phyloP scores from a whole-genome alignment of 352 stramenopile species.

The Pythium aphanidermatum region DNA sequence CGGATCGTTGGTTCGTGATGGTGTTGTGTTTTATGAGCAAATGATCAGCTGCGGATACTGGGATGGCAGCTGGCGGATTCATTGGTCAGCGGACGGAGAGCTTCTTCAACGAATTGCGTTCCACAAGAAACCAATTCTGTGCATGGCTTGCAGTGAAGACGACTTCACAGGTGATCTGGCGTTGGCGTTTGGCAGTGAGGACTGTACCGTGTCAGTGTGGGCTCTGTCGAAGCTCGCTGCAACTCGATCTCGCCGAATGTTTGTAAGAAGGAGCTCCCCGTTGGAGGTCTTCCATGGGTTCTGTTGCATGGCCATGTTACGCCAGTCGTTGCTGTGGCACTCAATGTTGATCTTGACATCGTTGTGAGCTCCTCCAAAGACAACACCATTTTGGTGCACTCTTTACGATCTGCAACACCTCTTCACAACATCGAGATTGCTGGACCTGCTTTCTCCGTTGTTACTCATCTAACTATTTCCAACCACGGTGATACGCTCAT shows the following conservation, averaged over 20 bases:
- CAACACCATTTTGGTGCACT: slow-evolving; percentile 73
- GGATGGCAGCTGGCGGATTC: slow-evolving; percentile 84
- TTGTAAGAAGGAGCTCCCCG: slow-evolving; percentile 82
- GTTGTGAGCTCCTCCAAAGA: slow-evolving; percentile 75
- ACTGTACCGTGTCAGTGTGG: slow-evolving; percentile 83
- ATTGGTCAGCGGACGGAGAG: slow-evolving; percentile 82
- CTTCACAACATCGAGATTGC: slow-evolving; percentile 69
- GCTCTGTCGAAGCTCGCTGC: slow-evolving; percentile 78
- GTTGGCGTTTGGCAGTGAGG: slow-evolving; percentile 78
- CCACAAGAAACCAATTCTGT: slow-evolving; percentile 85
- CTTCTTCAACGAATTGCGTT: slow-evolving; percentile 82
- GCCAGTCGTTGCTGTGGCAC: slow-evolving; percentile 67
- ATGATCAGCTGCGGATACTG: slow-evolving; percentile 88
- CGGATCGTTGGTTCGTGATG: slow-evolving; percentile 65
- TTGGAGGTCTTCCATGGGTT: slow-evolving; percentile 76
- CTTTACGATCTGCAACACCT: slow-evolving; percentile 60
- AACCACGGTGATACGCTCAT: slow-evolving; percentile 63
- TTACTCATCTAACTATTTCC: slow-evolving; percentile 75
- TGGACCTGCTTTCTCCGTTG: slow-evolving; percentile 36
- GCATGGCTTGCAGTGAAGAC: slow-evolving; percentile 80
- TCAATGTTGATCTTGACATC: slow-evolving; percentile 80
- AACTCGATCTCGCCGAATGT: slow-evolving; percentile 73
- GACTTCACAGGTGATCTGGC: slow-evolving; percentile 83
- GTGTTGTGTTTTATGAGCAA: slow-evolving; percentile 85
- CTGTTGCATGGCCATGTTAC: slow-evolving; percentile 70